These are phyloP conservation scores for Vicia sativa DNA, from an alignment of 306 rosid genomes.

Conservation along the genomic window DNA sequence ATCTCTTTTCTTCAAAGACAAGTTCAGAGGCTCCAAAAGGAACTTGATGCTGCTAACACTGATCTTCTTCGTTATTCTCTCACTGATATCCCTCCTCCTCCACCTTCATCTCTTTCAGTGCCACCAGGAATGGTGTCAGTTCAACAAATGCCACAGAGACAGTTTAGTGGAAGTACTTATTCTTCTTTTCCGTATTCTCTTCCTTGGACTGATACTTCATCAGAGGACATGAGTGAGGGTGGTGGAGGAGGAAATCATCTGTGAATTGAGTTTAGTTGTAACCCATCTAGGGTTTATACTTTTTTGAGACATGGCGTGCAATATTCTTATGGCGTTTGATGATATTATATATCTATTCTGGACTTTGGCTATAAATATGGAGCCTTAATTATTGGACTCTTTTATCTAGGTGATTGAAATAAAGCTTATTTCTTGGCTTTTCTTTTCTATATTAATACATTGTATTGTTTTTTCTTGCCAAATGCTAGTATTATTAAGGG, in stretches of 20 bases:
- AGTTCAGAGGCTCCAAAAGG: conserved; percentile 92
- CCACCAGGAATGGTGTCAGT: conserved; percentile 42
- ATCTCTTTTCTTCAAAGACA: conserved; percentile 93
- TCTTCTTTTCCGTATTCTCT: conserved; percentile 63
- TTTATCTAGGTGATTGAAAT: conserved; percentile 40
- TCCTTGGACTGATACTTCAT: conserved; percentile 65
- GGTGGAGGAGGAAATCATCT: conserved; percentile 52
- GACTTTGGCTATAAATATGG: conserved; percentile 40
- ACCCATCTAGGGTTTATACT: conserved; percentile 58
- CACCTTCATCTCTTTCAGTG: conserved; percentile 36
- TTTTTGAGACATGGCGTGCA: conserved; percentile 43
- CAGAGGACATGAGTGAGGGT: conserved; percentile 52
- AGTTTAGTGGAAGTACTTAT: conserved; percentile 39
- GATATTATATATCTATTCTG: conserved; percentile 40
- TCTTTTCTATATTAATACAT: no score
- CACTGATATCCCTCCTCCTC: conserved; percentile 47
- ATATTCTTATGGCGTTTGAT: conserved; percentile 38
- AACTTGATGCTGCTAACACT: conserved; percentile 83
- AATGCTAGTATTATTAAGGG: neutral
- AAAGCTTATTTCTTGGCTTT: conserved; percentile 27
- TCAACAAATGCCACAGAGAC: conserved; percentile 42
- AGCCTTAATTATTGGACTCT: conserved; percentile 42
- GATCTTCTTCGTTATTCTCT: conserved; percentile 82
- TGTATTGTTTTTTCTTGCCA: neutral
- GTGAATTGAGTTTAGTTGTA: conserved; percentile 37